Conservation (phyloP, 2,329 filamentous ascomycete species). For the Botryotinia narcissicola region DNA sequence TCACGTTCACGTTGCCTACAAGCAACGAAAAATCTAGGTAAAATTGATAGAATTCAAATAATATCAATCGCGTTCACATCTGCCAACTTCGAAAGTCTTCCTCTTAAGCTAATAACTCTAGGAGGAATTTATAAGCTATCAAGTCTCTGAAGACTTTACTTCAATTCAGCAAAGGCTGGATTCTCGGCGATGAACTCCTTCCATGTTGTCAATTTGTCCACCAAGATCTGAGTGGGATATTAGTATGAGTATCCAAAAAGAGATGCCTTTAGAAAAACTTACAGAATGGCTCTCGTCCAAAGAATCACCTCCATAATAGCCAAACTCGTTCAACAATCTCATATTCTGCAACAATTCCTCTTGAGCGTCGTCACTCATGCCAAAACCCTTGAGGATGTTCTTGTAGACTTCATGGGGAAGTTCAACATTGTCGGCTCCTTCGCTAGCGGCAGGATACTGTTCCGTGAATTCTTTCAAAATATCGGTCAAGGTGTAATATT, state of each 20-base stretch:
- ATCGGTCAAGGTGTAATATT: conserved; percentile 43
- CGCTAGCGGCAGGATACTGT: conserved; percentile 43
- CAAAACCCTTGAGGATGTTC: conserved; percentile 37
- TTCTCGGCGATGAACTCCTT: conserved; percentile 42
- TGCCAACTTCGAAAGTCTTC: neutral
- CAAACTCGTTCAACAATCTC: conserved; percentile 49
- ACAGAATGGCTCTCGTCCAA: conserved; percentile 43
- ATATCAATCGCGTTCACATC: neutral
- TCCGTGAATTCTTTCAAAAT: conserved; percentile 44
- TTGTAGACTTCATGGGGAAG: conserved; percentile 45
- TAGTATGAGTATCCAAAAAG: conserved; percentile 15
- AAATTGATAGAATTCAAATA: neutral
- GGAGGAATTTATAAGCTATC: conserved; percentile 26
- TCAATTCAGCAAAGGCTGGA: conserved; percentile 40
- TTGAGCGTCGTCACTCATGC: conserved; percentile 43
- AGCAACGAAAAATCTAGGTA: neutral
- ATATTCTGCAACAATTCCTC: conserved; percentile 55
- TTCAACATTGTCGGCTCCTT: conserved; percentile 40
- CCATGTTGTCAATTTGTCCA: conserved; percentile 45
- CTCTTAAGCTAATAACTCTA: neutral
- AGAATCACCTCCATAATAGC: conserved; percentile 50
- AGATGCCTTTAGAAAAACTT: conserved; percentile 9
- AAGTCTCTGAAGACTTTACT: conserved; percentile 32
- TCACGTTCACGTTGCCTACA: neutral
- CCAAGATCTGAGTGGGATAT: conserved; percentile 34